Evolutionary conservation across 495 filamentous ascomycete species (phyloP), one percentile per base, ranked within the genome.

Genomic region (Staphylotrichum tortipilum): DNA sequence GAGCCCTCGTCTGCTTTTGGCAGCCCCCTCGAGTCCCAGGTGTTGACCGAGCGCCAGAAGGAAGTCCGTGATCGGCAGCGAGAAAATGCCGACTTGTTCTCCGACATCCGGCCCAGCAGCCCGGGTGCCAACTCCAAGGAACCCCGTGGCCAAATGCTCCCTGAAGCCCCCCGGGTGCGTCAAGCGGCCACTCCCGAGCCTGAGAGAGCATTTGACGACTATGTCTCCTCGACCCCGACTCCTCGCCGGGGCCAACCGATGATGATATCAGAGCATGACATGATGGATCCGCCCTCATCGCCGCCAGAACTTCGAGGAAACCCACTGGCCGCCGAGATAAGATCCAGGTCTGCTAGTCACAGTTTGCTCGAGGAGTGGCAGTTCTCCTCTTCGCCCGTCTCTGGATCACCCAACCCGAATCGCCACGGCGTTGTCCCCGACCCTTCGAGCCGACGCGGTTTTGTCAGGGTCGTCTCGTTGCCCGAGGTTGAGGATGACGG

Each of bases 161-260:
- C 30, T 1, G 22, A 29, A 7, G 22, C 19, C 7, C 14, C 42
- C 17, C 52, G 38, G 4, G 29, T n/a, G 15, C 49, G 55, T 3
- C 56, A 57, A n/a, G 70, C 59, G 10, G 36, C 65, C 0, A 76
- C 73, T 1, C 73, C 73, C 6, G 60, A 69, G 42, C 64, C 52
- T 7, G 63, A 61, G 6, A 44, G 46, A 3, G 50, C 42, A 12
- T 64, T 81, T 60, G 78, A 85, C 62, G 76, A 79, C 14, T 87
- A 79, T 55, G 71, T 91, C 35, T 79, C 78, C 3, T 94, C 86
- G n/a, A 92, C 89, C 8, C 89, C 89, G 2, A 94, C 88, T 0
- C 87, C 88, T 7, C 63, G 73, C 7, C 63, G 73, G 58, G 70
- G 62, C 63, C 80, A 58, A 68, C 50, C 64, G 14, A 44, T 63